Percentiles rank a stretch among this genome's conserved stretches.
phyloP scores from a whole-genome alignment of 2,329 filamentous ascomycete species.

The Epichloe festucae region DNA sequence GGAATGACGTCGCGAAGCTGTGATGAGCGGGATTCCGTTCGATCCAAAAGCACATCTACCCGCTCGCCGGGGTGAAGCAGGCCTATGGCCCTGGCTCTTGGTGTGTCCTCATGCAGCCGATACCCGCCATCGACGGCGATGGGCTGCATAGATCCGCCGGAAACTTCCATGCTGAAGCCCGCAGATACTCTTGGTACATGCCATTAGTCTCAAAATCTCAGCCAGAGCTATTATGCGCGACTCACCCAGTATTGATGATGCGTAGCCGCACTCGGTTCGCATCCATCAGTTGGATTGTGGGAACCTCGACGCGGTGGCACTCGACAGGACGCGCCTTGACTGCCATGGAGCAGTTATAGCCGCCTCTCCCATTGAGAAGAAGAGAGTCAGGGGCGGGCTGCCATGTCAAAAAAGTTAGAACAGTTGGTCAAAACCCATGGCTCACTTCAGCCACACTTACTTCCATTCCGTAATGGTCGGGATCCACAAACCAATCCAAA shows the following conservation, averaged over 20 bases:
- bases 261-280: constrained; percentile 7
- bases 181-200: constrained; percentile 1
- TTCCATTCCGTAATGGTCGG: constrained; percentile 8
- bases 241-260: constrained; percentile 9
- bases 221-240: not conserved
- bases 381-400: constrained; percentile 28
- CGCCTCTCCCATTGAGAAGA: constrained; percentile 23
- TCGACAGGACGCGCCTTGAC: constrained; percentile 7
- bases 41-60: constrained; percentile 9
- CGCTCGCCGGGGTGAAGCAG: constrained; percentile 12
- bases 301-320: constrained; percentile 5
- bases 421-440: constrained; percentile 6
- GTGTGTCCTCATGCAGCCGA: constrained; percentile 5
- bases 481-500: constrained; percentile 12
- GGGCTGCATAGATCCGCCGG: constrained; percentile 6
- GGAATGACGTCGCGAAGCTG: not conserved
- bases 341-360: constrained; percentile 11
- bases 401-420: constrained; percentile 10
- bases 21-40: not conserved
- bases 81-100: constrained; percentile 7
- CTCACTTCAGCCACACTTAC: constrained; percentile 1
- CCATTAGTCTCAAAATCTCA: not conserved
- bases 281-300: constrained; percentile 5
- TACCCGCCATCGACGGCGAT: constrained; percentile 11
- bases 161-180: constrained; percentile 3